Base-by-base conservation (phyloP, 306 rosid genomes). In the Alnus glutinosa region DNA sequence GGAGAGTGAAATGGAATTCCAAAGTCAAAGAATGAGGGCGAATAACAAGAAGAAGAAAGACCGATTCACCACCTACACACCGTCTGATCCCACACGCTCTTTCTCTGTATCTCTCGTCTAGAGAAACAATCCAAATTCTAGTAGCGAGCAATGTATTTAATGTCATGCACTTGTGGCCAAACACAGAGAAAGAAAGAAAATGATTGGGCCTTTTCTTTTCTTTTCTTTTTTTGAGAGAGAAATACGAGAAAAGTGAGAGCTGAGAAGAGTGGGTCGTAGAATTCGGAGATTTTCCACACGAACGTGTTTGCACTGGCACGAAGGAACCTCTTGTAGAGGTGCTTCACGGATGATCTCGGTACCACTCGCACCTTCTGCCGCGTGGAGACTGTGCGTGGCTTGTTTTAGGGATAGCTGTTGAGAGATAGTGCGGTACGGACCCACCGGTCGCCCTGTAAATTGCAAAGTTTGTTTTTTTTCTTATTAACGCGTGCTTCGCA, bases 11-110 rank as follows among this genome's bases (percentile, higher is more conserved):
- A 83, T 18, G 63, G 59, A 55, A 75, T 51, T 73, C 6, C 0
- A 64, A 77, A 79, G 87, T 88, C 90, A 86, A 85, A 83, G 1
- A 88, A 85, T 13, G 81, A 80, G 18, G 85, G 82, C 86, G 54
- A 74, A 18, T 28, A 68, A 68, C 6, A 68, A 44, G 70, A 5
- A 63, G 32, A 1, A 13, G 50, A 42, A 68, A 44, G 79, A 85
- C 70, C 36, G 76, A 79, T 78, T 52, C 34, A 4, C 19, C 63
- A 52, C 64, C 68, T 34, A 58, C 74, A 12, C 49, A 77, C 81
- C 80, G 16, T 57, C 23, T 47, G 74, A 61, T 23, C 62, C 44
- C 75, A 16, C 49, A 12, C 69, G 50, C 83, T 55, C 32, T 59
- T 57, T 61, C 16, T 23, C 46, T 42, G 36, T 9, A 48, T n/a